A percentile compares a stretch with the other conserved stretches of the same genome.
Evolutionary conservation across 305 asterid genomes (phyloP).

Genomic region (Solanum aculeatissimum): DNA sequence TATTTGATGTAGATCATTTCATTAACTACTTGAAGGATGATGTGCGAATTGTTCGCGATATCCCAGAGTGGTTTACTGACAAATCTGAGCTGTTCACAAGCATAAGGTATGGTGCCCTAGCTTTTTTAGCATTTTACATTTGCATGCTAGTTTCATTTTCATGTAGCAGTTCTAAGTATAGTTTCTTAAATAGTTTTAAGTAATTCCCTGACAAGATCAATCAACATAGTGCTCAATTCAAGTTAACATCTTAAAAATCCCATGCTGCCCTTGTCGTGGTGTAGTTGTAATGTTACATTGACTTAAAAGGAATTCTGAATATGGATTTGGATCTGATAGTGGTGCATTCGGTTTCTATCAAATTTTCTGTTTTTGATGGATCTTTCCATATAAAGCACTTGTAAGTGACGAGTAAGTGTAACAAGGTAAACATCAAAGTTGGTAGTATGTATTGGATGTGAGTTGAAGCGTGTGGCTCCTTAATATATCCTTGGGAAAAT

Average conservation of each 20-base stretch:
- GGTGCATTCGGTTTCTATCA: not conserved
- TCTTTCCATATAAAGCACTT: not conserved
- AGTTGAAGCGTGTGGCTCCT: not conserved
- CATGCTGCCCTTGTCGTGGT: not conserved
- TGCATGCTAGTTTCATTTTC: not conserved
- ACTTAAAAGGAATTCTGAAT: not conserved
- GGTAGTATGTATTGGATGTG: not conserved
- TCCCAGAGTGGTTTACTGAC: conserved; percentile 98
- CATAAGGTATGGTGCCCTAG: conserved; percentile 44
- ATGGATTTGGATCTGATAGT: not conserved
- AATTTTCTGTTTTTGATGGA: not conserved
- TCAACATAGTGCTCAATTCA: not conserved
- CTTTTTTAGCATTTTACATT: not conserved
- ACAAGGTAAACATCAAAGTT: not conserved
- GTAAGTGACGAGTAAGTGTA: not conserved
- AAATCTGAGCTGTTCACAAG: conserved; percentile 87
- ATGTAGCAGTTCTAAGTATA: not conserved
- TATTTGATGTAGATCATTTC: conserved; percentile 94
- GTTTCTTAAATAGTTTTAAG: not conserved
- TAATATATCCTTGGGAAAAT: not conserved
- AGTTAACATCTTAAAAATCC: not conserved
- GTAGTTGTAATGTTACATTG: not conserved
- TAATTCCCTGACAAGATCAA: not conserved
- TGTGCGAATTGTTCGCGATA: conserved; percentile 84
- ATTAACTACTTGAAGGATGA: conserved; percentile 88